phyloP scores from a whole-genome alignment of 306 rosid species.

The Pueraria montana region DNA sequence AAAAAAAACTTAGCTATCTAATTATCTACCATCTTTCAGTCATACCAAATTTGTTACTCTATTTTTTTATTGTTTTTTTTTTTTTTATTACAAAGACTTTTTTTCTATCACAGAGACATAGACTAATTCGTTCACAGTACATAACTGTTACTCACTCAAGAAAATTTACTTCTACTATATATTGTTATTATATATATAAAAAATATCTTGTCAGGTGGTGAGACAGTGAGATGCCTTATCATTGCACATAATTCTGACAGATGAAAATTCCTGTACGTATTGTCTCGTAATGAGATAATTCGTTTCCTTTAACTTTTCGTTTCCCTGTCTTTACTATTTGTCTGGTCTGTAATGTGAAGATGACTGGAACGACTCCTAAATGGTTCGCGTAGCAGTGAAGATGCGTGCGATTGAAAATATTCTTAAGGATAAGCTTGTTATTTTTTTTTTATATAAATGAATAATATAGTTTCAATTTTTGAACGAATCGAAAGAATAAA shows the following conservation, averaged over 20 bases:
- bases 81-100: too few species aligned
- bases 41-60: too few species aligned
- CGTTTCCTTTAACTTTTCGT: slow-evolving; percentile 25
- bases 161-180: too few species aligned
- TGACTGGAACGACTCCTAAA: not conserved
- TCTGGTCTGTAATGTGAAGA: not conserved
- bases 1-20: too few species aligned
- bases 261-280: slow-evolving; percentile 32
- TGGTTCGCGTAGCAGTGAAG: slow-evolving; percentile 30
- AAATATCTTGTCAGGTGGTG: slow-evolving; percentile 44
- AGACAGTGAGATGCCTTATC: slow-evolving; percentile 49
- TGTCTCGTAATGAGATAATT: slow-evolving; percentile 41
- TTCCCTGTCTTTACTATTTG: not conserved
- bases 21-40: too few species aligned
- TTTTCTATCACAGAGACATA: too few species aligned
- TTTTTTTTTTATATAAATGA: too few species aligned
- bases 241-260: slow-evolving; percentile 36
- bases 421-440: not conserved
- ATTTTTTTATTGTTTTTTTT: too few species aligned
- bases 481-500: not conserved
- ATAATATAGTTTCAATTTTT: not conserved
- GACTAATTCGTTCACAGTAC: too few species aligned
- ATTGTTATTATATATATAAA: not conserved
- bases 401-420: not conserved
- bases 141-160: too few species aligned